phyloP scores from a whole-genome alignment of 2,329 filamentous ascomycete genomes.

The Pseudocercospora fijiensis region DNA sequence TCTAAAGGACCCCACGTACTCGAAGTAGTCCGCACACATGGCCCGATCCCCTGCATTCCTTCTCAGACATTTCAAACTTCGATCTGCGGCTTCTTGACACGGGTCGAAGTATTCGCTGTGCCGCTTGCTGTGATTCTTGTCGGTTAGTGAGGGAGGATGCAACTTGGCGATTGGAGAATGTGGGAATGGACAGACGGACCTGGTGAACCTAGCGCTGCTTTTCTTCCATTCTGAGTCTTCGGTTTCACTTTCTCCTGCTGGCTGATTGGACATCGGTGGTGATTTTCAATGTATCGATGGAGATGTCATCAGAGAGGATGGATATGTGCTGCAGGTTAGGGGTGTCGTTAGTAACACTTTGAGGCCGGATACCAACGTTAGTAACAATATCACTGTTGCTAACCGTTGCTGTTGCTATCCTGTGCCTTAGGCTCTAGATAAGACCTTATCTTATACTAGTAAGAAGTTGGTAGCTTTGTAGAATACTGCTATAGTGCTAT shows the following conservation, averaged over 20 bases:
- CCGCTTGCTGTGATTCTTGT: constrained; percentile 63
- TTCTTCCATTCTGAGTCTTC: constrained; percentile 35
- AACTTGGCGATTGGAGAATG: background rate
- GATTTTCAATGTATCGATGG: background rate
- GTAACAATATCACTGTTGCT: no score
- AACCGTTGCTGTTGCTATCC: no score
- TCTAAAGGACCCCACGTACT: constrained; percentile 57
- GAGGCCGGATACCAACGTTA: no score
- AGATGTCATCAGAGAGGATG: background rate
- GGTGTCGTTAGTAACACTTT: background rate
- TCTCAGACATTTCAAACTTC: constrained; percentile 83
- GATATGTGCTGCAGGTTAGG: background rate
- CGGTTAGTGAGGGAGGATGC: background rate
- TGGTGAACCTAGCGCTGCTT: constrained; percentile 43
- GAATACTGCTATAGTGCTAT: no score
- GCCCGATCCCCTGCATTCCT: constrained; percentile 81
- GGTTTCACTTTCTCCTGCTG: background rate
- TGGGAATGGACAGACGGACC: constrained; percentile 32
- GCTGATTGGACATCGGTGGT: background rate
- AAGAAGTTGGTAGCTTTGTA: no score
- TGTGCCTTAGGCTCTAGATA: no score
- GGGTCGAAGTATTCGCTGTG: constrained; percentile 92
- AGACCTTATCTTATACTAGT: no score
- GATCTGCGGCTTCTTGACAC: constrained; percentile 85
- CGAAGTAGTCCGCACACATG: constrained; percentile 95